A percentile compares a stretch with the other conserved stretches of the same genome.
phyloP scores from a whole-genome alignment of 2,329 filamentous ascomycete species.

The Fusarium praegraminearum region DNA sequence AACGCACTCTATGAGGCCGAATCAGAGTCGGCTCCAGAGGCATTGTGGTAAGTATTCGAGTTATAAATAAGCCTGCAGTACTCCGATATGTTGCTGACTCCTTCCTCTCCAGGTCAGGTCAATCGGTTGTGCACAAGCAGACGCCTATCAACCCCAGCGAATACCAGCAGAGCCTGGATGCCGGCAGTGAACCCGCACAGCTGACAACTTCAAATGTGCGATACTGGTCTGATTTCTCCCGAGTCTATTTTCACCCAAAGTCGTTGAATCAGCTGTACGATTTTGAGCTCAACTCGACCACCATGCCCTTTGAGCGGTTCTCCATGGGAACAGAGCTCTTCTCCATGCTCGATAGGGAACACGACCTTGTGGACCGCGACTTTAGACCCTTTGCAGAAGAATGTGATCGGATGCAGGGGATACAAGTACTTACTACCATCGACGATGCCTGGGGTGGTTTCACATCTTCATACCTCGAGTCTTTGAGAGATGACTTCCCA shows the following conservation, averaged over 20 bases:
- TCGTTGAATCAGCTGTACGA: slow-evolving; percentile 90
- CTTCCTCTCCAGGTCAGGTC: slow-evolving; percentile 67
- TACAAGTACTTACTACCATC: slow-evolving; percentile 79
- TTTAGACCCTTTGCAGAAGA: slow-evolving; percentile 90
- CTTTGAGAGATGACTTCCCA: slow-evolving; percentile 88
- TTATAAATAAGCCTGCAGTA: too few relatives aligned
- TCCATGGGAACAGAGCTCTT: slow-evolving; percentile 86
- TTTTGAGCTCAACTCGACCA: slow-evolving; percentile 82
- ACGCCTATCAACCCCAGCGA: slow-evolving; percentile 74
- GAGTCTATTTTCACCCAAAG: slow-evolving; percentile 90
- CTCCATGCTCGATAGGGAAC: slow-evolving; percentile 76
- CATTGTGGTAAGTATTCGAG: slow-evolving; percentile 52
- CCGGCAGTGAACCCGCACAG: slow-evolving; percentile 73
- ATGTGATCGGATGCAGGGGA: slow-evolving; percentile 89
- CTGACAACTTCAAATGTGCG: slow-evolving; percentile 80
- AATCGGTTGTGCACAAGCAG: slow-evolving; percentile 75
- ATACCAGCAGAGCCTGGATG: slow-evolving; percentile 84
- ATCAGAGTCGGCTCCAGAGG: slow-evolving; percentile 50
- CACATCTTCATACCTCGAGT: slow-evolving; percentile 77
- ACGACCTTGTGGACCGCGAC: slow-evolving; percentile 91
- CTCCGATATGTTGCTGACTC: background rate
- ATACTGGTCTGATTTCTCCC: slow-evolving; percentile 97
- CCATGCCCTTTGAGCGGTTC: slow-evolving; percentile 92
- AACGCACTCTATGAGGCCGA: slow-evolving; percentile 84
- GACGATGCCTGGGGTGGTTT: slow-evolving; percentile 89